phyloP scores from a whole-genome alignment of 2,329 filamentous ascomycete species.

The Akanthomyces muscarius region DNA sequence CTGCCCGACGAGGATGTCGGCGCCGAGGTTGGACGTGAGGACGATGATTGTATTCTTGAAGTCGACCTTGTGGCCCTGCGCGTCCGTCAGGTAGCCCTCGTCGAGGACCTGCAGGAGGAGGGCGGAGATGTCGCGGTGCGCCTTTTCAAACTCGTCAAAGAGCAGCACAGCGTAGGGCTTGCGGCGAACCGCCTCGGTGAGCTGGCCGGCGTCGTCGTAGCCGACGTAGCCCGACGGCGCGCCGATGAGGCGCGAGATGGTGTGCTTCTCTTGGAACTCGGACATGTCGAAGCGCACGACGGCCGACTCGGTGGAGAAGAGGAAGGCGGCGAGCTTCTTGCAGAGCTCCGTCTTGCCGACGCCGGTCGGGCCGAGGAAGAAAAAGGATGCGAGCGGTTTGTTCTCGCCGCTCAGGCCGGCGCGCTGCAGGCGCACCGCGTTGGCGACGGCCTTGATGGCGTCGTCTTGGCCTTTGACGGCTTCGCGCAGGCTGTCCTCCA shows the following conservation, averaged over 20 bases:
- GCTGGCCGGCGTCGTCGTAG: constrained; percentile 92
- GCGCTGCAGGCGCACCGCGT: constrained; percentile 90
- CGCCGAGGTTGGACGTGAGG: constrained; percentile 90
- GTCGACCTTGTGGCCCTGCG: constrained; percentile 93
- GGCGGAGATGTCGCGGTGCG: constrained; percentile 89
- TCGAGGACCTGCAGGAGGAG: constrained; percentile 91
- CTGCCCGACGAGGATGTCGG: constrained; percentile 80
- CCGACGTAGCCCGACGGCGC: constrained; percentile 92
- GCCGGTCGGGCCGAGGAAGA: constrained; percentile 95
- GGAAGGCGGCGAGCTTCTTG: constrained; percentile 89
- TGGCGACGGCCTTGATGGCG: constrained; percentile 82
- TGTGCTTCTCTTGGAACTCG: constrained; percentile 97
- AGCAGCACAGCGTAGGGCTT: constrained; percentile 94
- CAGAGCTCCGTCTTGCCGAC: constrained; percentile 97
- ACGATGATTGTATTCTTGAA: constrained; percentile 97
- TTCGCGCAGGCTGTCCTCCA: constrained; percentile 84
- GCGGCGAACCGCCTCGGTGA: constrained; percentile 89
- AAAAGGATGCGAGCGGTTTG: constrained; percentile 86
- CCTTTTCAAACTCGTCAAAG: constrained; percentile 98
- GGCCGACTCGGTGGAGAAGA: constrained; percentile 88
- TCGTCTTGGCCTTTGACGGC: constrained; percentile 92
- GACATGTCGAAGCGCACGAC: constrained; percentile 96
- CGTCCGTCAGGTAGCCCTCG: constrained; percentile 92
- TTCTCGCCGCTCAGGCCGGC: constrained; percentile 91
- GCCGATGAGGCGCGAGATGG: constrained; percentile 87